Evolutionary conservation across 441 rosid genomes (phyloP), one percentile per base, ranked within the genome.

Genomic region (Raphanus hybrid): DNA sequence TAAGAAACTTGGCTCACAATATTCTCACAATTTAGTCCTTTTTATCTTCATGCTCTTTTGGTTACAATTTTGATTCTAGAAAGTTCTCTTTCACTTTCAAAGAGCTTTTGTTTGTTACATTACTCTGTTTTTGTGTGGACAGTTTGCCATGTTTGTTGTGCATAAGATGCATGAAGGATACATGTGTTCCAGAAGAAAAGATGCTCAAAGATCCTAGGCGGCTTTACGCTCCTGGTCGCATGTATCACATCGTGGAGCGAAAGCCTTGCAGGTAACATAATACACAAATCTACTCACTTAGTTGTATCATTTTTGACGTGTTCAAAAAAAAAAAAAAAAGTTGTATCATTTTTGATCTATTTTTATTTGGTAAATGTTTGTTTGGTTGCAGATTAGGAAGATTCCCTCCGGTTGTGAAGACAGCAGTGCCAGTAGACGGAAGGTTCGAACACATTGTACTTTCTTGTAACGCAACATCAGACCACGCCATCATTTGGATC

Each of bases 391-490:
- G 98, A 84, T 68, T 84, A 74, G 98, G 98, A 75, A 87, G 99
- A 74, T 86, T 64, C 77, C 94, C 97, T 6, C 98, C 99, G 2
- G 90, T 92, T 43, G 98, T 94, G 72, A 92, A 89, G 77, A 92
- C 97, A 14, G 98, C 96, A 57, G 98, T 94, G 20, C 98, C 99
- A 1, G 99, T 94, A 16, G 97, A 90, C 34, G 99, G 99, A 77
- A 86, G 99, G 73, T 94, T 94, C 43, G 99, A 94, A 86, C 99
- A 90, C 70, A 89, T 92, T 37, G 97, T 92, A 78, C 92, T 94
- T 48, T 91, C 98, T 64, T 94, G 96, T 83, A 91, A 94, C 76
- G 99, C 98, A 66, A 90, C 91, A 75, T 90, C 98, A 26, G 99
- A 94, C 71, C 99, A 94, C 69, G 92, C 96, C 67, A 90, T 94